Percentiles rank a stretch among this genome's conserved stretches.
Evolutionary conservation across 345 rosid species (phyloP).

Genomic region (Hibiscus mutabilis): DNA sequence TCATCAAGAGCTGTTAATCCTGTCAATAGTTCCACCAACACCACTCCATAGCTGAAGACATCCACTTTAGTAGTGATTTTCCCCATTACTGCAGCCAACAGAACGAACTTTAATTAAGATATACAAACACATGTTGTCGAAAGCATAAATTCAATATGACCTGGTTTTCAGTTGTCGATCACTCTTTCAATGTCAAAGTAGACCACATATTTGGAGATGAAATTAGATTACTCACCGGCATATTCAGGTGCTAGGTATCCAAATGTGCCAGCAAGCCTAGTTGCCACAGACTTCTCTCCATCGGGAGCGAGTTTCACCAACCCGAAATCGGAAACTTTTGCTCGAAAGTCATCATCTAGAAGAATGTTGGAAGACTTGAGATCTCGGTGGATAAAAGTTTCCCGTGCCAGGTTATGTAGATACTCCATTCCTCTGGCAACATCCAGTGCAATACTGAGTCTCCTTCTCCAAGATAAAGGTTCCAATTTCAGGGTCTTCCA

Average conservation of each 20-base stretch:
- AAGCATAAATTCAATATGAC: neutral
- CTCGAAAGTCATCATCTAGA: constrained; percentile 58
- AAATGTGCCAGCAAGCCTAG: constrained; percentile 75
- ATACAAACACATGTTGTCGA: neutral
- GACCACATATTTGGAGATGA: neutral
- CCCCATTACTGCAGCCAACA: constrained; percentile 46
- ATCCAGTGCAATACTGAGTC: constrained; percentile 62
- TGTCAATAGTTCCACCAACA: constrained; percentile 63
- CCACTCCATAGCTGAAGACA: constrained; percentile 78
- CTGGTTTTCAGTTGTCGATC: neutral
- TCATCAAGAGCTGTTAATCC: constrained; percentile 69
- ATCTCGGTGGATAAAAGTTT: constrained; percentile 71
- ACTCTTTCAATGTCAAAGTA: neutral
- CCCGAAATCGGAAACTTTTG: constrained; percentile 74
- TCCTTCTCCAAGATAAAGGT: constrained; percentile 62
- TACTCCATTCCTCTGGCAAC: constrained; percentile 80
- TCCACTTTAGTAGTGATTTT: constrained; percentile 78
- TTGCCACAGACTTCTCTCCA: constrained; percentile 54
- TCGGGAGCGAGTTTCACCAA: constrained; percentile 77
- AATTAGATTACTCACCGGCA: constrained; percentile 47
- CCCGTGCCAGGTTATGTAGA: constrained; percentile 62
- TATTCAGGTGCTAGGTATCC: constrained; percentile 83
- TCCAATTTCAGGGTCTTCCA: constrained; percentile 60
- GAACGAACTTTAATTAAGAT: neutral
- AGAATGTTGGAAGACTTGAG: constrained; percentile 77